Evolutionary conservation across 768 basidiomycete species (phyloP).

Genomic region (Serendipita sp.): DNA sequence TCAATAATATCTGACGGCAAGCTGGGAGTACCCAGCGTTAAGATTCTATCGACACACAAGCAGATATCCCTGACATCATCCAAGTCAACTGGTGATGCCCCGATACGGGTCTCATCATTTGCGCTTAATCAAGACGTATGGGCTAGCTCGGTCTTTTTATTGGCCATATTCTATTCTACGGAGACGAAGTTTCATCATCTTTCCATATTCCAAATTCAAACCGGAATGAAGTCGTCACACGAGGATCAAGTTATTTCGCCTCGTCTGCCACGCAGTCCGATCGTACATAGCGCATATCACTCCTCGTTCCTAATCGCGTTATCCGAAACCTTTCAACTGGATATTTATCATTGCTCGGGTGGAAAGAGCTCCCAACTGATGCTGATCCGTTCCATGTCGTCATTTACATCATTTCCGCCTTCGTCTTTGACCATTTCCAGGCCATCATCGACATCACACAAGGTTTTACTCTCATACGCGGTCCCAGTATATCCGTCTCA

Average conservation of each 20-base stretch:
- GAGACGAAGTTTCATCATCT: constrained; percentile 1
- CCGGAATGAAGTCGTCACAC: neutral
- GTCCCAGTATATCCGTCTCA: neutral
- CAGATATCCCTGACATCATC: neutral
- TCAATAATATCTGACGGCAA: neutral
- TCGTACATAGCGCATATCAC: neutral
- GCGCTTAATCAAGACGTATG: neutral
- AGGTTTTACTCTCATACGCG: neutral
- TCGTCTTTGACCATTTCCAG: neutral
- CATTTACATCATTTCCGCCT: neutral
- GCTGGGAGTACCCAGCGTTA: too few relatives aligned
- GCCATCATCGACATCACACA: neutral
- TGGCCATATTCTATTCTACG: neutral
- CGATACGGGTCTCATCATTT: neutral
- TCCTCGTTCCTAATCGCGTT: neutral
- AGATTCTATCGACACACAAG: too few relatives aligned
- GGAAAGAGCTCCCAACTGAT: neutral
- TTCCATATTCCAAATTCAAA: neutral
- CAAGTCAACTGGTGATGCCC: neutral
- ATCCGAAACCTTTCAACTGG: constrained; percentile 4
- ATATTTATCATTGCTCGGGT: neutral
- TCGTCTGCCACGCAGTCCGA: neutral
- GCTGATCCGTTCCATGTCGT: neutral
- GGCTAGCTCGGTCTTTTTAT: neutral
- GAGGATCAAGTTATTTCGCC: neutral